Percentiles rank a stretch among this genome's conserved stretches.
These are phyloP conservation scores for Zanthoxylum bungeanum DNA, from an alignment of 345 rosid species.

Conservation along the genomic window DNA sequence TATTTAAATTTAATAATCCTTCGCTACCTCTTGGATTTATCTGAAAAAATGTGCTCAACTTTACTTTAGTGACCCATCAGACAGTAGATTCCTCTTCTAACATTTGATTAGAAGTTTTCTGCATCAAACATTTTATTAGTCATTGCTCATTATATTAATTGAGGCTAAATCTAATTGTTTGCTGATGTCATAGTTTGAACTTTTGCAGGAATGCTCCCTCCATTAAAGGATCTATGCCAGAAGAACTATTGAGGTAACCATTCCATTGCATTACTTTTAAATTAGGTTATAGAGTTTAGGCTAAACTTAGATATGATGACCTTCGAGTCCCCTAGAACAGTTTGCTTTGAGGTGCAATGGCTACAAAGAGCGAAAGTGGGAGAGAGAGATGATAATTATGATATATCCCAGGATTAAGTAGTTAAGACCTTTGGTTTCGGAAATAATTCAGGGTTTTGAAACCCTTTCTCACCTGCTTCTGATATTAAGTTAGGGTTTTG, in stretches of 20 bases:
- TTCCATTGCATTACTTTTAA: not conserved
- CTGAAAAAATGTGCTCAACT: not conserved
- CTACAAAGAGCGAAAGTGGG: not conserved
- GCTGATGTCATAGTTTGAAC: constrained; percentile 16
- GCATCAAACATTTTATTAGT: not conserved
- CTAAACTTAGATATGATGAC: not conserved
- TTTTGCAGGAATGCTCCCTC: constrained; percentile 41
- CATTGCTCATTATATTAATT: not conserved
- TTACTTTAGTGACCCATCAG: not conserved
- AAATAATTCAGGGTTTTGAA: too few species aligned
- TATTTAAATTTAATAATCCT: not conserved
- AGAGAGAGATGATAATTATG: not conserved
- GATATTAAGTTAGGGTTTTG: too few species aligned
- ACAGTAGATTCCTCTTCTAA: not conserved
- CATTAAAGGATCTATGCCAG: constrained; percentile 39
- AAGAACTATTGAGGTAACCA: constrained; percentile 76
- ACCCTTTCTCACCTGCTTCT: not conserved
- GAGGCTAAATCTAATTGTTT: not conserved
- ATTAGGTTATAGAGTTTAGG: not conserved
- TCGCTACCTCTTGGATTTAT: not conserved
- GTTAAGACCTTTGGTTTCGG: not conserved
- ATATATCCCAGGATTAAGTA: not conserved
- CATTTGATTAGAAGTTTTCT: not conserved
- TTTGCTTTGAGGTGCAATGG: not conserved
- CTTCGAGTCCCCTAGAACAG: not conserved